Conservation (phyloP, 805 yeast genomes). For the Kodamaea kakaduensis region DNA sequence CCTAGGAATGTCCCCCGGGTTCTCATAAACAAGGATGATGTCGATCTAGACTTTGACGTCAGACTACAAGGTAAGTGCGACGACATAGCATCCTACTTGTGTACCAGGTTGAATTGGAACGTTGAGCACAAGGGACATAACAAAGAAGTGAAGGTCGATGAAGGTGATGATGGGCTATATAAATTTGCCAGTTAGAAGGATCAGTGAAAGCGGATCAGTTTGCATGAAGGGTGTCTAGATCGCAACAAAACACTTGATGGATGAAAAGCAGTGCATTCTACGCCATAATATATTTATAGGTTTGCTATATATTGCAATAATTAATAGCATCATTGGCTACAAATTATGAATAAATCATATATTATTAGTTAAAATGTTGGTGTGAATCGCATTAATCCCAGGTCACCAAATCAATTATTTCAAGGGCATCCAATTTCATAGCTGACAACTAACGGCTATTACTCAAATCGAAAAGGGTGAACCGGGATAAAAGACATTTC, state of each 20-base stretch:
- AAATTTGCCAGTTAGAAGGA: too few species aligned
- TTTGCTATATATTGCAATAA: too few species aligned
- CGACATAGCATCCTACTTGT: constrained; percentile 34
- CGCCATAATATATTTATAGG: neutral
- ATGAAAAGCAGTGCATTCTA: too few species aligned
- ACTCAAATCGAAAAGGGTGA: too few species aligned
- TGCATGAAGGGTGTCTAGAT: too few species aligned
- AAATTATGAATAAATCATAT: too few species aligned
- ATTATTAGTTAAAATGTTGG: too few species aligned
- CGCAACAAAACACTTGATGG: too few species aligned
- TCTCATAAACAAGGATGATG: constrained; percentile 36
- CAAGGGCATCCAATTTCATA: neutral
- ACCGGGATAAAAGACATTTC: too few species aligned
- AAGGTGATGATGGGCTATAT: neutral
- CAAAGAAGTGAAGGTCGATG: neutral
- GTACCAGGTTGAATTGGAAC: constrained; percentile 27
- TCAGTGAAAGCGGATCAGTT: too few species aligned
- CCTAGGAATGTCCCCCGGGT: constrained; percentile 35
- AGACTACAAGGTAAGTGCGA: constrained; percentile 39
- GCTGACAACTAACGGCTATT: too few species aligned
- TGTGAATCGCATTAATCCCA: neutral
- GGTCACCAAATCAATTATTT: neutral
- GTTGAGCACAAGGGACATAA: constrained; percentile 16
- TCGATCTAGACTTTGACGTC: constrained; percentile 38
- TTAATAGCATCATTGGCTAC: too few species aligned